A percentile compares a stretch with the other conserved stretches of the same genome.
phyloP scores from a whole-genome alignment of 768 basidiomycete species.

The Suillus brevipes region DNA sequence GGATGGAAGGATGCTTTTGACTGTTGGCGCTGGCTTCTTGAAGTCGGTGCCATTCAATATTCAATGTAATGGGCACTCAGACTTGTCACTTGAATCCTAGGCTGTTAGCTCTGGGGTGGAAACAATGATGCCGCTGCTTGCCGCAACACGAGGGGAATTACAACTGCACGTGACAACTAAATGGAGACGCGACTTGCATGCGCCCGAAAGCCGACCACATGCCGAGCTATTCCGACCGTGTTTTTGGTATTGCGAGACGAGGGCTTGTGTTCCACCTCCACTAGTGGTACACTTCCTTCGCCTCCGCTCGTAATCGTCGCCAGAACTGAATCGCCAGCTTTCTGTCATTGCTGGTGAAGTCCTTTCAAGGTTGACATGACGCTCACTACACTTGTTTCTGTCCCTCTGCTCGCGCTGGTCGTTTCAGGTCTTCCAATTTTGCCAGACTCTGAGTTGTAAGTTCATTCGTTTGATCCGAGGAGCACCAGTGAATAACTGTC shows the following conservation, averaged over 20 bases:
- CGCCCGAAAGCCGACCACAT: not conserved
- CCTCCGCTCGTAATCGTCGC: not conserved
- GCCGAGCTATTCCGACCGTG: not conserved
- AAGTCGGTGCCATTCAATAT: constrained; percentile 26
- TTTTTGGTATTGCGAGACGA: not conserved
- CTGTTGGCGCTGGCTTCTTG: constrained; percentile 27
- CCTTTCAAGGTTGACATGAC: constrained; percentile 29
- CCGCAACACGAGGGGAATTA: too few relatives aligned
- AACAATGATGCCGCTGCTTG: too few relatives aligned
- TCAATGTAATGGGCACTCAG: not conserved
- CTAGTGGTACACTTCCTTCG: not conserved
- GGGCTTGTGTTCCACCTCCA: not conserved
- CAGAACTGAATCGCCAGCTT: not conserved
- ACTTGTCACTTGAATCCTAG: not conserved
- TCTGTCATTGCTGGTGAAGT: not conserved
- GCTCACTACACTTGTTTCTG: constrained; percentile 37
- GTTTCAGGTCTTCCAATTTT: constrained; percentile 43
- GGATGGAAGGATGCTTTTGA: constrained; percentile 50
- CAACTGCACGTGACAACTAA: constrained; percentile 2
- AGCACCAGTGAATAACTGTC: not conserved
- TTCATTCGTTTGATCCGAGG: constrained; percentile 6
- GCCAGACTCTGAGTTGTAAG: constrained; percentile 30
- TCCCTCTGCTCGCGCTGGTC: constrained; percentile 45
- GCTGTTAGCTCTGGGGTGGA: not conserved
- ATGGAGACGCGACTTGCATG: constrained; percentile 2